Evolutionary conservation across 768 basidiomycete genomes (phyloP), one percentile per base, ranked within the genome.

Genomic region (Phaeotremella skinneri): DNA sequence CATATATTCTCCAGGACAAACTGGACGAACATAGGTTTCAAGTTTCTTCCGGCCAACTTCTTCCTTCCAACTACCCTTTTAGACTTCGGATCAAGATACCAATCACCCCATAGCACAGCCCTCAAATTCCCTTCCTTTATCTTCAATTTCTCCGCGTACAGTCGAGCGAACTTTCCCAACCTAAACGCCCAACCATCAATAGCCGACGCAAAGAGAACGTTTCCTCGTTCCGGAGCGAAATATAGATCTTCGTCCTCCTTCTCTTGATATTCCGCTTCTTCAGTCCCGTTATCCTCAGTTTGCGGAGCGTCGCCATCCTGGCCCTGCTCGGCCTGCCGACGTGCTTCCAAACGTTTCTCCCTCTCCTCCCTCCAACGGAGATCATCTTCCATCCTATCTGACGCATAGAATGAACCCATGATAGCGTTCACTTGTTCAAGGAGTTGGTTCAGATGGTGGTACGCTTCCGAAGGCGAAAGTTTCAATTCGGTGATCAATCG

Each of bases 171-270:
- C 73, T 90, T 90, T 45, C 87, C 86, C 6, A 97, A 82, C 43
- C 94, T 84, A 79, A 99, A 99, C 0, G 93, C 96, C 94, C 94
- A 98, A 3, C 94, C 92, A 64, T 97, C 91, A 56, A 97, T 85
- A 2, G 94, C 96, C 29, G 89, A 91, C 0, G 93, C 89, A 73
- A 99, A 99, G 30, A 98, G 82, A 43, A 99, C 96, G 72, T 97
- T 98, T 20, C 96, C 96, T 52, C 85, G 83, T 72, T 92, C 90
- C 0, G 96, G 96, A 0, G 91, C 89, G 67, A 99, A 98, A 78
- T 98, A 98, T 55, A 98, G 87, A 75, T 93, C 91, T 74, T 94
- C 92, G 68, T 98, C 96, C 70, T 98, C 93, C 74, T 90, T 91
- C 78, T 99, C 96, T 69, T 91, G 85, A 76, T 89, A 98, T 48